A percentile compares a stretch with the other conserved stretches of the same genome.
Conservation (phyloP, 768 basidiomycete genomes). For the Termitomyces eurrhizus region DNA sequence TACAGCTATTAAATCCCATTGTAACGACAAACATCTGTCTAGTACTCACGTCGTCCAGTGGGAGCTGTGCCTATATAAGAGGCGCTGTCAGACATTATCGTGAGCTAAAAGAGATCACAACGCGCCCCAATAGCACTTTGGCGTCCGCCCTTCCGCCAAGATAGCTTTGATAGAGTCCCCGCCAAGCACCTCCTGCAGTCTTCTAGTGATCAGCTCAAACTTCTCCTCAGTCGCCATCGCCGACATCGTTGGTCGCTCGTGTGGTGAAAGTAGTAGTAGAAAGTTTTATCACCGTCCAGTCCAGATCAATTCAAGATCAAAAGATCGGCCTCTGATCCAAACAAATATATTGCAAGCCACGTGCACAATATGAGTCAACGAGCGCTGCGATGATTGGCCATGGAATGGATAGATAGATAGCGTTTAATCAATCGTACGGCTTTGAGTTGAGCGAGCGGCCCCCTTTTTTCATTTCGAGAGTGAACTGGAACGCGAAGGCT, state of each 20-base stretch:
- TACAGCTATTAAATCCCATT: slow-evolving; percentile 7
- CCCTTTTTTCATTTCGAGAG: no score
- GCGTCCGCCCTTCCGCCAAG: slow-evolving; percentile 68
- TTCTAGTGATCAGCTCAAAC: slow-evolving; percentile 81
- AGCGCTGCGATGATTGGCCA: no score
- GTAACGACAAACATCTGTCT: neutral
- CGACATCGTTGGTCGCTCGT: slow-evolving; percentile 8
- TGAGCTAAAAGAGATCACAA: slow-evolving; percentile 15
- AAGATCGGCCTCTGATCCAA: neutral
- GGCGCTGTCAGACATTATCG: slow-evolving; percentile 4
- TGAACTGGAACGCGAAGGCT: no score
- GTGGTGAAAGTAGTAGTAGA: neutral
- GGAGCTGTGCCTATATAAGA: slow-evolving; percentile 73
- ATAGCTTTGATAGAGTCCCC: slow-evolving; percentile 80
- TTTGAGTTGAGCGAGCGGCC: no score
- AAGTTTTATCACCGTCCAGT: slow-evolving; percentile 6
- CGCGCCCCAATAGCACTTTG: slow-evolving; percentile 92
- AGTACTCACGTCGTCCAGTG: slow-evolving; percentile 82
- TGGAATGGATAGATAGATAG: no score
- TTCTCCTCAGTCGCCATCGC: slow-evolving; percentile 39
- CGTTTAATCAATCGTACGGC: no score
- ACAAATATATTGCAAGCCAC: neutral
- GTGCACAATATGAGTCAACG: neutral
- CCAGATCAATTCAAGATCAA: slow-evolving; percentile 1
- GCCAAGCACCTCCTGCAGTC: slow-evolving; percentile 85